Evolutionary conservation across 2,329 filamentous ascomycete genomes (phyloP).

Genomic region (Aspergillus sojae): DNA sequence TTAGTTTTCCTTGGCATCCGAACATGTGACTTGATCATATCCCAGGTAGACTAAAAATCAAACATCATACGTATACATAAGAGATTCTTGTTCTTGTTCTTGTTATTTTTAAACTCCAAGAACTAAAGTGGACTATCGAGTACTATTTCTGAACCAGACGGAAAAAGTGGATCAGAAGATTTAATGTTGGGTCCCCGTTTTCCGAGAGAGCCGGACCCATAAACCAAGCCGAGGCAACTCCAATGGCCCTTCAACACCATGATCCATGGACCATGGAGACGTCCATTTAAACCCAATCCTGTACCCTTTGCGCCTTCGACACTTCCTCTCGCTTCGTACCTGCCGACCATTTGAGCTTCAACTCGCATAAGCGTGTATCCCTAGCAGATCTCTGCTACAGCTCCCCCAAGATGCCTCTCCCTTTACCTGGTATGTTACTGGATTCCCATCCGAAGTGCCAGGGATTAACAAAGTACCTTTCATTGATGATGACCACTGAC

Average conservation of each 20-base stretch:
- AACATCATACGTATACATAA: no score
- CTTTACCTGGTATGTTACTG: slow-evolving; percentile 21
- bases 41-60: no score
- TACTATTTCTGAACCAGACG: neutral
- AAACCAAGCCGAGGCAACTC: slow-evolving; percentile 14
- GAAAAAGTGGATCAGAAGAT: neutral
- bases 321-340: neutral
- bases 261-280: neutral
- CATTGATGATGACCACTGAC: neutral
- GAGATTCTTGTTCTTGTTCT: no score
- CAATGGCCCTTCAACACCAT: neutral
- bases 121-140: neutral
- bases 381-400: neutral
- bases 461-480: no score
- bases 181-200: neutral
- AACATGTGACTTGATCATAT: no score
- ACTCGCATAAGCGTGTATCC: neutral
- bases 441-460: neutral
- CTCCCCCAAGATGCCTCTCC: slow-evolving; percentile 6
- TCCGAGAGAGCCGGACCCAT: neutral
- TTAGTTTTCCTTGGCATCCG: no score
- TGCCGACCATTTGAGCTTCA: neutral
- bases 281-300: neutral
- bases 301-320: neutral
- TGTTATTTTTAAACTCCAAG: neutral